A percentile compares a stretch with the other conserved stretches of the same genome.
phyloP scores from a whole-genome alignment of 106 monocot species.

The Cymbidium sinense region DNA sequence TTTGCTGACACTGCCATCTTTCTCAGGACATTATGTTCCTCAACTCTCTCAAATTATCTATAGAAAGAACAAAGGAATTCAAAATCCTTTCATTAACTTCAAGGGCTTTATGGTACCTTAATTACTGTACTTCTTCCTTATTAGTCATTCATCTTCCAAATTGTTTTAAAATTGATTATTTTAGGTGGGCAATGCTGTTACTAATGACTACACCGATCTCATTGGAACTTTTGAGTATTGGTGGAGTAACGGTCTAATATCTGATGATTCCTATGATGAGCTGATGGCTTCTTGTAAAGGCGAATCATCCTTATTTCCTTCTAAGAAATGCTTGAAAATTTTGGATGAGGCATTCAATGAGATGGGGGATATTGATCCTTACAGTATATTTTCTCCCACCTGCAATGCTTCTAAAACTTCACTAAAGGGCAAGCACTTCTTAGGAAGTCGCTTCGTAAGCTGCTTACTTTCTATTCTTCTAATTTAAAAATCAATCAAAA shows the following conservation, averaged over 20 bases:
- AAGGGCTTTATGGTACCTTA: conserved; percentile 84
- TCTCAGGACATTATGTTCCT: conserved; percentile 92
- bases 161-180: too few relatives aligned
- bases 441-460: not conserved
- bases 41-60: conserved; percentile 81
- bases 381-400: conserved; percentile 71
- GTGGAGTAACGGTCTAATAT: too few relatives aligned
- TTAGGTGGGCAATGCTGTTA: too few relatives aligned
- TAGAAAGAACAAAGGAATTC: conserved; percentile 45
- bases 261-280: conserved; percentile 32
- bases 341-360: conserved; percentile 32
- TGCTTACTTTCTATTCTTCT: not conserved
- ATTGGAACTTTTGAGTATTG: too few relatives aligned
- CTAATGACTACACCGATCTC: too few relatives aligned
- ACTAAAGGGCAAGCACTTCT: not conserved
- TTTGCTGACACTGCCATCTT: not conserved
- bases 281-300: conserved; percentile 34
- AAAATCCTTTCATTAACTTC: conserved; percentile 66
- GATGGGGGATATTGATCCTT: conserved; percentile 69
- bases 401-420: conserved; percentile 36
- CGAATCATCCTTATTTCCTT: conserved; percentile 34
- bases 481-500: too few relatives aligned
- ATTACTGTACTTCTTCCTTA: too few relatives aligned
- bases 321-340: conserved; percentile 31
- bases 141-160: too few relatives aligned